Evolutionary conservation across 768 basidiomycete genomes (phyloP).

Genomic region (Coprinopsis marcescibilis): DNA sequence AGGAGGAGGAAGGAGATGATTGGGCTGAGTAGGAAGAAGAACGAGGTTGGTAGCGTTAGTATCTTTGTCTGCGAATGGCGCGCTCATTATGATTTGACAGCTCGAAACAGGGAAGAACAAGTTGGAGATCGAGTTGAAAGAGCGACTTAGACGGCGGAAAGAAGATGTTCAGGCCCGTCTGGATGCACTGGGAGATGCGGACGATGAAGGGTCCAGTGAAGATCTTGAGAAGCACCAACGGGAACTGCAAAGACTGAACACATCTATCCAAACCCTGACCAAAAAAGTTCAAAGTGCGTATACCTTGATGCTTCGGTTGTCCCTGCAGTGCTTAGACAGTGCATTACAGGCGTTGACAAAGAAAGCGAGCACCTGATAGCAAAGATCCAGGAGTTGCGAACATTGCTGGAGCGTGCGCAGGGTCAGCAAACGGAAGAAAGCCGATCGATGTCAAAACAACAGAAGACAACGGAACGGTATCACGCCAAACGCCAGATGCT

Average conservation of each 20-base stretch:
- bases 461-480: slow-evolving; percentile 94
- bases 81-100: slow-evolving; percentile 27
- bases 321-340: background rate
- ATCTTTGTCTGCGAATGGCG: background rate
- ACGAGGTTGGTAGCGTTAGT: slow-evolving; percentile 48
- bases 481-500: slow-evolving; percentile 89
- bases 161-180: slow-evolving; percentile 75
- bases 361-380: slow-evolving; percentile 56
- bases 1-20: slow-evolving; percentile 62
- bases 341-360: slow-evolving; percentile 56
- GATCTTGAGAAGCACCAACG: slow-evolving; percentile 63
- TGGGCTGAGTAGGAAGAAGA: slow-evolving; percentile 60
- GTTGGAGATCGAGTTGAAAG: slow-evolving; percentile 90
- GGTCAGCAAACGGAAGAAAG: slow-evolving; percentile 82
- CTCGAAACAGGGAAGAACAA: slow-evolving; percentile 72
- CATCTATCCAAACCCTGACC: slow-evolving; percentile 58
- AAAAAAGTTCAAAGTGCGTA: slow-evolving; percentile 55
- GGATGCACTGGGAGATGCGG: slow-evolving; percentile 65
- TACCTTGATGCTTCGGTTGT: background rate
- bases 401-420: slow-evolving; percentile 68
- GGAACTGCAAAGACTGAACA: slow-evolving; percentile 64
- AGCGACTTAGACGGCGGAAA: slow-evolving; percentile 72
- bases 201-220: slow-evolving; percentile 53
- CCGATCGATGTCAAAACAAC: slow-evolving; percentile 81
- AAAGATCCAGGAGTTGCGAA: slow-evolving; percentile 62